These are phyloP conservation scores for Solanum clarkiae DNA, from an alignment of 257 asterid species.

Conservation along the genomic window DNA sequence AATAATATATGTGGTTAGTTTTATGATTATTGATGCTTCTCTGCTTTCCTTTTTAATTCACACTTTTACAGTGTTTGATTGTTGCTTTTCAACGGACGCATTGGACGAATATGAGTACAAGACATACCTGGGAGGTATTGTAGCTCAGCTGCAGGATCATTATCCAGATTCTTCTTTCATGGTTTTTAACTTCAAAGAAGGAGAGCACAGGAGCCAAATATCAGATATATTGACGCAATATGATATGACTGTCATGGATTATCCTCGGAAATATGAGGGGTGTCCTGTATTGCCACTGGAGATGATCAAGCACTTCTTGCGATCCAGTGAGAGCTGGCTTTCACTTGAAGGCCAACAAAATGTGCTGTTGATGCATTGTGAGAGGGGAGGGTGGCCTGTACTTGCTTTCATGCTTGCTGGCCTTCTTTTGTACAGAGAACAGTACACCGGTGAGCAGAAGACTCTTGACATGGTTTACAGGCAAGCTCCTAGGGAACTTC, in stretches of 20 bases:
- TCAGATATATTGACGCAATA: slow-evolving; percentile 82
- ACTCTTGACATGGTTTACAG: slow-evolving; percentile 97
- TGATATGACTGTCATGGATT: slow-evolving; percentile 98
- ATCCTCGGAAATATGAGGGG: slow-evolving; percentile 88
- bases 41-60: neutral
- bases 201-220: slow-evolving; percentile 72
- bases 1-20: neutral
- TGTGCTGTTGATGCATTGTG: slow-evolving; percentile 93
- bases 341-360: slow-evolving; percentile 97
- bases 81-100: slow-evolving; percentile 90
- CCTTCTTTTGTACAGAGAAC: slow-evolving; percentile 89
- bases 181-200: slow-evolving; percentile 97
- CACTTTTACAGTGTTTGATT: slow-evolving; percentile 69
- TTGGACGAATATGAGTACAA: slow-evolving; percentile 84
- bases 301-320: slow-evolving; percentile 93
- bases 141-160: slow-evolving; percentile 92
- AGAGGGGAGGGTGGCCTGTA: slow-evolving; percentile 99
- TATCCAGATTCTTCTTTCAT: slow-evolving; percentile 97
- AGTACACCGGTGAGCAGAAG: slow-evolving; percentile 86
- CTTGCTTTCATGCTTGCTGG: slow-evolving; percentile 98
- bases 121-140: slow-evolving; percentile 83
- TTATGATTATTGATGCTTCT: neutral
- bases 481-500: slow-evolving; percentile 94
- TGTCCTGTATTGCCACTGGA: slow-evolving; percentile 84
- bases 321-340: slow-evolving; percentile 99